Conservation (phyloP, 2,329 filamentous ascomycete genomes). For the Stagonosporopsis cucurbitacearum region DNA sequence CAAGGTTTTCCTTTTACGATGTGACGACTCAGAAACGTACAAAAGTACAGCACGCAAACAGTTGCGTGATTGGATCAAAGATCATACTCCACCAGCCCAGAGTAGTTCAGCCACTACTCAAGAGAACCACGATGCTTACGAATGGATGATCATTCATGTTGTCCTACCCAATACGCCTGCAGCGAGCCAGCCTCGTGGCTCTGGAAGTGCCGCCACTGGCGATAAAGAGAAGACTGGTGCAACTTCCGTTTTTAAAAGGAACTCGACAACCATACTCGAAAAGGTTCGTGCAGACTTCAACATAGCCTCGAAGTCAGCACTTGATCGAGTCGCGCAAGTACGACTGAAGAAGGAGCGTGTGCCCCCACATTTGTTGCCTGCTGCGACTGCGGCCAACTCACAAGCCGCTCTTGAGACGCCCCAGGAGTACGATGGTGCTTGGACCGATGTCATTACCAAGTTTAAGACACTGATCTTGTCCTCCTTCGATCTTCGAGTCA, state of each 20-base stretch:
- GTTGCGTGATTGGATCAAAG: constrained; percentile 90
- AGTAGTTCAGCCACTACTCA: constrained; percentile 68
- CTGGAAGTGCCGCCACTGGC: constrained; percentile 57
- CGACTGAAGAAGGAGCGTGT: constrained; percentile 66
- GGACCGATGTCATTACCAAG: constrained; percentile 83
- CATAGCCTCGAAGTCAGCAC: constrained; percentile 71
- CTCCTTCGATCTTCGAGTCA: constrained; percentile 89
- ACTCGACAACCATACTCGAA: constrained; percentile 83
- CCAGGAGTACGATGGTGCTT: constrained; percentile 80
- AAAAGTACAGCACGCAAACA: constrained; percentile 79
- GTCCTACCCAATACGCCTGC: constrained; percentile 85
- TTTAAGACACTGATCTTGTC: constrained; percentile 85
- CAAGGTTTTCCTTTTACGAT: constrained; percentile 86
- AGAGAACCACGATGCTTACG: constrained; percentile 94
- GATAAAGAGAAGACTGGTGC: constrained; percentile 69
- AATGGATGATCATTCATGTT: constrained; percentile 94
- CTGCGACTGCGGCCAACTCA: constrained; percentile 45
- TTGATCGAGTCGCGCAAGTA: constrained; percentile 85
- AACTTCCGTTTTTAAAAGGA: constrained; percentile 76
- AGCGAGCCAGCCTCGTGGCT: constrained; percentile 75
- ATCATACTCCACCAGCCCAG: constrained; percentile 65
- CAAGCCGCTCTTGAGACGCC: constrained; percentile 64
- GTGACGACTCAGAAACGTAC: constrained; percentile 95
- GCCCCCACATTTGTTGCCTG: constrained; percentile 55
- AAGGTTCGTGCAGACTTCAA: constrained; percentile 93